phyloP scores from a whole-genome alignment of 75 land plant genomes.

The Sequoiadendron giganteum region DNA sequence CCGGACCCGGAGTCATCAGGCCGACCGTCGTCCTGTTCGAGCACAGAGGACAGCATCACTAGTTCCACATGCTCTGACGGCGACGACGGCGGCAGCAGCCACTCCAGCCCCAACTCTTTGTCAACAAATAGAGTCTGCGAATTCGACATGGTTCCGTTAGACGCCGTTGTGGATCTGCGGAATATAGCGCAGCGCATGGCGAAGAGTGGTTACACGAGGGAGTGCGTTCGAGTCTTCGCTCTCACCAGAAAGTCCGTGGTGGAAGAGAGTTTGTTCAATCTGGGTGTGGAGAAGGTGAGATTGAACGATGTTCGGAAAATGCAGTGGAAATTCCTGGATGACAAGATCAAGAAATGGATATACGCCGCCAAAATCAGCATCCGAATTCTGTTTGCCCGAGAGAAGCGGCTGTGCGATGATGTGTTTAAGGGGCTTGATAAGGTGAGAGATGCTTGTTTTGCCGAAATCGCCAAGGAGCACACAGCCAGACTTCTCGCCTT shows the following conservation, averaged over 20 bases:
- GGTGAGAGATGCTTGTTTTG: slow-evolving; percentile 35
- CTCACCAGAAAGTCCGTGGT: slow-evolving; percentile 21
- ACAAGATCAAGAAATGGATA: slow-evolving; percentile 42
- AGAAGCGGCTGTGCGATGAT: slow-evolving; percentile 45
- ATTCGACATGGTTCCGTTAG: slow-evolving; percentile 16
- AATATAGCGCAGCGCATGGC: slow-evolving; percentile 67
- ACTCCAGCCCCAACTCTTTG: background rate
- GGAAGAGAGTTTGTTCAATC: slow-evolving; percentile 27
- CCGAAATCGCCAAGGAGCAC: slow-evolving; percentile 28
- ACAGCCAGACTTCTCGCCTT: slow-evolving; percentile 40
- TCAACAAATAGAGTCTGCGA: slow-evolving; percentile 14
- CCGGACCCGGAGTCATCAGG: slow-evolving; percentile 15
- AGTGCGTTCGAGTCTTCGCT: slow-evolving; percentile 34
- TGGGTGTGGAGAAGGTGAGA: slow-evolving; percentile 31
- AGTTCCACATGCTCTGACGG: slow-evolving; percentile 33
- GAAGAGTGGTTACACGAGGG: slow-evolving; percentile 23
- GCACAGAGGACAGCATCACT: background rate
- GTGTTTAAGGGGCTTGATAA: slow-evolving; percentile 32
- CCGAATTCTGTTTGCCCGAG: slow-evolving; percentile 32
- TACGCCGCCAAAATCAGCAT: slow-evolving; percentile 32
- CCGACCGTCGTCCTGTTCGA: background rate
- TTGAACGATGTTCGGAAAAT: slow-evolving; percentile 31
- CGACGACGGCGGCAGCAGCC: slow-evolving; percentile 16
- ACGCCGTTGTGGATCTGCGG: slow-evolving; percentile 43
- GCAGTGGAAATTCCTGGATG: slow-evolving; percentile 40